A percentile compares a stretch with the other conserved stretches of the same genome.
phyloP scores from a whole-genome alignment of 202 grass and related monocot species.

The Hordeum pubiflorum region DNA sequence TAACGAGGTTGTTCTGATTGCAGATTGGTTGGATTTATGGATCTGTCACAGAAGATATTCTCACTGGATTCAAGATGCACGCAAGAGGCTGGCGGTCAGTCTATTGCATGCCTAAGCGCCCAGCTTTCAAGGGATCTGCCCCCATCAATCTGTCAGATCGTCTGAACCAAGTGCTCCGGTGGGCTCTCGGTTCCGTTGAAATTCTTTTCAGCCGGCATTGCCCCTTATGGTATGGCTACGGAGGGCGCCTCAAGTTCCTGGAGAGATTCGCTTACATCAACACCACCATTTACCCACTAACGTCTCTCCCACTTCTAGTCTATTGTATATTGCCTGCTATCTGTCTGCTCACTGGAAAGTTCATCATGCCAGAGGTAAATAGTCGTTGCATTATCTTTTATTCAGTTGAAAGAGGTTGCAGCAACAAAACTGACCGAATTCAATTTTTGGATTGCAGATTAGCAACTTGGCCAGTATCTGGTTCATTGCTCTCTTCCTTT shows the following conservation, averaged over 20 bases:
- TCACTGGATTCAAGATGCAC: conserved; percentile 99
- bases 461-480: conserved; percentile 18
- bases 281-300: conserved; percentile 72
- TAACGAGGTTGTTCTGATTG: conserved; percentile 14
- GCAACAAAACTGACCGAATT: not conserved
- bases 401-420: not conserved
- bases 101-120: conserved; percentile 80
- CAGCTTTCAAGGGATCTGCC: conserved; percentile 93
- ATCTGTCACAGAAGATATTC: conserved; percentile 97
- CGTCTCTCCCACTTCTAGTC: conserved; percentile 51
- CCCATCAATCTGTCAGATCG: conserved; percentile 99
- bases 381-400: not conserved
- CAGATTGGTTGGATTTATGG: conserved; percentile 98
- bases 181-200: conserved; percentile 76
- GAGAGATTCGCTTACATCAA: conserved; percentile 78
- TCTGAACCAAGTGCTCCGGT: conserved; percentile 86
- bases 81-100: conserved; percentile 95
- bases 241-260: conserved; percentile 66
- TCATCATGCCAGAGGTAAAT: conserved; percentile 68
- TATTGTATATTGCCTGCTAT: conserved; percentile 65
- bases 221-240: conserved; percentile 54
- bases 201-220: conserved; percentile 82
- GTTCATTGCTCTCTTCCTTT: conserved; percentile 9
- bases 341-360: conserved; percentile 71
- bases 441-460: conserved; percentile 2